A percentile compares a stretch with the other conserved stretches of the same genome.
Evolutionary conservation across 2,329 filamentous ascomycete species (phyloP).

Genomic region (Phyllosticta citrichinensis): DNA sequence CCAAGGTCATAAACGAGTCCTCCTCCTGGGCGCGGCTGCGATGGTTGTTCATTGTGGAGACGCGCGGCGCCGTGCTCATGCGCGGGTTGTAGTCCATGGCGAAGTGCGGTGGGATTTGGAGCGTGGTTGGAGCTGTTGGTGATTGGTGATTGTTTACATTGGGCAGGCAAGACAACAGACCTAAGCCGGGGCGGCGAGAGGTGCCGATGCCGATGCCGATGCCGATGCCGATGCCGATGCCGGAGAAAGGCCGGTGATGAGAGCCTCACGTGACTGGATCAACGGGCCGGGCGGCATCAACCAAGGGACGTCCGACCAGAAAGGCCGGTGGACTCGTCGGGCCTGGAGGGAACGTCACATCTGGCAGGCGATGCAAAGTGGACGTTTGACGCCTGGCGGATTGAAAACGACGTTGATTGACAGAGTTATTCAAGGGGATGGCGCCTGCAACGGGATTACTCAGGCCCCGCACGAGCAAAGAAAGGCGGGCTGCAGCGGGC

Average conservation of each 20-base stretch:
- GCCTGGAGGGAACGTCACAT: background rate
- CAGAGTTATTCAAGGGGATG: background rate
- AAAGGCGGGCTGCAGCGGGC: background rate
- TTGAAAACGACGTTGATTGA: too few species aligned
- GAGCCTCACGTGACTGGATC: background rate
- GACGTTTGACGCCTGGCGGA: too few species aligned
- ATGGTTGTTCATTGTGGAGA: constrained; percentile 29
- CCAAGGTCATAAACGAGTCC: constrained; percentile 43
- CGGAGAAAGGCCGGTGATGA: background rate
- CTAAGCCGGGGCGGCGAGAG: background rate
- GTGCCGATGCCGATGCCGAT: background rate
- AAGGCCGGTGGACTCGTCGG: background rate
- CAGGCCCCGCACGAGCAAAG: background rate
- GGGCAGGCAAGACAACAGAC: background rate
- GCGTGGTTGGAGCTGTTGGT: background rate
- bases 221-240: background rate
- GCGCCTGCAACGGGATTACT: background rate
- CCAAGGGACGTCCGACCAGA: too few species aligned
- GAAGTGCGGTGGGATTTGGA: background rate
- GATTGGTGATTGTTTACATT: constrained; percentile 4
- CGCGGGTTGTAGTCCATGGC: constrained; percentile 41
- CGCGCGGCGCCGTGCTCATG: constrained; percentile 39
- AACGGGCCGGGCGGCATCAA: background rate
- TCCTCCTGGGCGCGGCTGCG: constrained; percentile 33
- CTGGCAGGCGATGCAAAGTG: background rate